Conservation (phyloP, 768 basidiomycete species). For the Boletus speciosus region DNA sequence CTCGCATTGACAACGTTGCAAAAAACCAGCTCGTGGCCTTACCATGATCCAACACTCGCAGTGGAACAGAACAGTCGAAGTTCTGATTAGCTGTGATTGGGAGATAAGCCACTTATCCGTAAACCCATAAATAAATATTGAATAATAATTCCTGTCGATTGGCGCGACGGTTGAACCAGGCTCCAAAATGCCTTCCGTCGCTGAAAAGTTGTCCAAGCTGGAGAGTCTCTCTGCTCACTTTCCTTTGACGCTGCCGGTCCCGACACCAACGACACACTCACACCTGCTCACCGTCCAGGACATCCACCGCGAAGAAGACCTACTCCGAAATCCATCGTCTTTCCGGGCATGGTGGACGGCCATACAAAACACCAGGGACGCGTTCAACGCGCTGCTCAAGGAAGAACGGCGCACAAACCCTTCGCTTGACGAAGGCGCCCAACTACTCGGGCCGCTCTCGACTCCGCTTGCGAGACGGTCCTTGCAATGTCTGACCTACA, state of each 20-base stretch:
- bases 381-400: conserved; percentile 54
- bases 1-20: background rate
- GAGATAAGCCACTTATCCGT: conserved; percentile 3
- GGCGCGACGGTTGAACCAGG: background rate
- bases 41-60: conserved; percentile 19
- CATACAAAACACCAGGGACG: conserved; percentile 71
- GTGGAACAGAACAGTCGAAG: background rate
- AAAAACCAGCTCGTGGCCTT: conserved; percentile 7
- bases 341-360: conserved; percentile 93
- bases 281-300: conserved; percentile 72
- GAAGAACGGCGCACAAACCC: conserved; percentile 45
- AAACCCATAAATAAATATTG: conserved; percentile 4
- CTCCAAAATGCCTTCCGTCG: conserved; percentile 54
- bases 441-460: conserved; percentile 76
- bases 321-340: conserved; percentile 85
- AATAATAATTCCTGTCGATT: background rate
- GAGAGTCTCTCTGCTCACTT: conserved; percentile 59
- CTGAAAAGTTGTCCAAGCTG: conserved; percentile 44
- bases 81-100: background rate
- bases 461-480: conserved; percentile 68
- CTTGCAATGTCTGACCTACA: conserved; percentile 80
- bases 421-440: conserved; percentile 46
- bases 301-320: conserved; percentile 88
- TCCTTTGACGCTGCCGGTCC: conserved; percentile 82
- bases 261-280: conserved; percentile 75